Conservation (phyloP, 352 stramenopile genomes). For the Pythium plurisporium region DNA sequence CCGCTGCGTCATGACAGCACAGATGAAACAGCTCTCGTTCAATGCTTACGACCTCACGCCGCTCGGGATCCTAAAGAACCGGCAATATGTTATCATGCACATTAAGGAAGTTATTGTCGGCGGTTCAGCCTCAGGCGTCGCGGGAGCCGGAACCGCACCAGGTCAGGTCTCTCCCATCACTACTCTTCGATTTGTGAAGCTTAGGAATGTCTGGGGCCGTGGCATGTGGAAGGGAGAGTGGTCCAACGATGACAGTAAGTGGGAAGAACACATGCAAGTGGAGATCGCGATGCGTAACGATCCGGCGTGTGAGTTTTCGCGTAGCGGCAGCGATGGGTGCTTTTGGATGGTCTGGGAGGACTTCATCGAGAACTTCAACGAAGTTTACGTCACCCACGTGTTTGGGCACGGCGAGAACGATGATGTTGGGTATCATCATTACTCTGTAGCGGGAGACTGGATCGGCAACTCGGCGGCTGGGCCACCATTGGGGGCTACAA, state of each 20-base stretch:
- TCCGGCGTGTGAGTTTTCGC: constrained; percentile 54
- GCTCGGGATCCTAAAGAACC: constrained; percentile 71
- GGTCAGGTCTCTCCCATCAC: constrained; percentile 3
- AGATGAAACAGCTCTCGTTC: constrained; percentile 68
- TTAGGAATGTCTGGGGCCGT: constrained; percentile 75
- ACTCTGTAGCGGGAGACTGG: constrained; percentile 54
- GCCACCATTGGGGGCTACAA: constrained; percentile 16
- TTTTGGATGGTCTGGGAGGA: constrained; percentile 86
- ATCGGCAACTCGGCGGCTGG: constrained; percentile 32
- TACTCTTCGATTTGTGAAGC: constrained; percentile 66
- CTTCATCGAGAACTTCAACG: constrained; percentile 65
- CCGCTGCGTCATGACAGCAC: constrained; percentile 59
- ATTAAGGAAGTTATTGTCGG: constrained; percentile 50
- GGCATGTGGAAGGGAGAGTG: constrained; percentile 82
- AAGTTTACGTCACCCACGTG: constrained; percentile 57
- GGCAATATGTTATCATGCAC: constrained; percentile 68
- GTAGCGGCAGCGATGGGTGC: constrained; percentile 63
- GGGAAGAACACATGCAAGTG: constrained; percentile 76
- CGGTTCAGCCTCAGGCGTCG: background rate
- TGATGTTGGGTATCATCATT: constrained; percentile 37
- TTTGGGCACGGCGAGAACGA: constrained; percentile 27
- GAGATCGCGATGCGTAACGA: constrained; percentile 62
- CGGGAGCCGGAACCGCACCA: background rate
- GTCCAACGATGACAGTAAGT: constrained; percentile 81
- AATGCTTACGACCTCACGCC: constrained; percentile 54